Percentiles rank a stretch among this genome's conserved stretches.
Conservation (phyloP, 2,329 filamentous ascomycete genomes). For the Samsoniella hepiali region DNA sequence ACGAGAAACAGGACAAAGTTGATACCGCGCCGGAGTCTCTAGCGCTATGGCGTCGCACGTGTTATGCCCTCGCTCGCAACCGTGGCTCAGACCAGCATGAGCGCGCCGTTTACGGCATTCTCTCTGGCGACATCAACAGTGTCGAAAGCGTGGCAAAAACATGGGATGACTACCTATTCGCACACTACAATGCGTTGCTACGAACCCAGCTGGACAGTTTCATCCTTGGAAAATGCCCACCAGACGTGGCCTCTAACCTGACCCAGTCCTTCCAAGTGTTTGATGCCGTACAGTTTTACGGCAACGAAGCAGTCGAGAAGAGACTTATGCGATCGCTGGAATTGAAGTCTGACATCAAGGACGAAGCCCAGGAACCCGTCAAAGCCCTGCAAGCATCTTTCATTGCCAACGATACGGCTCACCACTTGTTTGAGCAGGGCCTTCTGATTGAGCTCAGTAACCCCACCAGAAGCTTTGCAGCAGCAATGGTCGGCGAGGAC, state of each 20-base stretch:
- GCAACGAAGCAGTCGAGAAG: conserved; percentile 49
- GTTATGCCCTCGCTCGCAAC: conserved; percentile 66
- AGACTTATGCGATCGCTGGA: conserved; percentile 61
- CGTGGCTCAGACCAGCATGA: conserved; percentile 74
- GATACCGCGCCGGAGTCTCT: conserved; percentile 43
- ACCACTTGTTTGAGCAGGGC: conserved; percentile 59
- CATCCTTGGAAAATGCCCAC: conserved; percentile 53
- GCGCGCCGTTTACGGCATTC: conserved; percentile 81
- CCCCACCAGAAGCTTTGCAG: conserved; percentile 5
- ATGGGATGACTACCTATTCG: conserved; percentile 86
- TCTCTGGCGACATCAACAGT: conserved; percentile 79
- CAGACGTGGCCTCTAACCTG: conserved; percentile 51
- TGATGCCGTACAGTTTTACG: conserved; percentile 61
- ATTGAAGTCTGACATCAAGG: conserved; percentile 50
- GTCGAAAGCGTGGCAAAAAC: conserved; percentile 72
- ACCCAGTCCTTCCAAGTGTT: conserved; percentile 60
- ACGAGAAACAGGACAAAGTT: conserved; percentile 40
- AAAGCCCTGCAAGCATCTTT: conserved; percentile 76
- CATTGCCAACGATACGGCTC: conserved; percentile 59
- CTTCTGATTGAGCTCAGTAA: conserved; percentile 29
- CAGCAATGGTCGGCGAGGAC: conserved; percentile 27
- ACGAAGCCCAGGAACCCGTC: conserved; percentile 61
- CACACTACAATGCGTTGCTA: conserved; percentile 81
- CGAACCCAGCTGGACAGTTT: conserved; percentile 77
- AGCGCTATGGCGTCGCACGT: conserved; percentile 75